A percentile compares a stretch with the other conserved stretches of the same genome.
These are phyloP conservation scores for Cercospora nicotianae DNA, from an alignment of 2,329 filamentous ascomycete genomes.

Conservation along the genomic window DNA sequence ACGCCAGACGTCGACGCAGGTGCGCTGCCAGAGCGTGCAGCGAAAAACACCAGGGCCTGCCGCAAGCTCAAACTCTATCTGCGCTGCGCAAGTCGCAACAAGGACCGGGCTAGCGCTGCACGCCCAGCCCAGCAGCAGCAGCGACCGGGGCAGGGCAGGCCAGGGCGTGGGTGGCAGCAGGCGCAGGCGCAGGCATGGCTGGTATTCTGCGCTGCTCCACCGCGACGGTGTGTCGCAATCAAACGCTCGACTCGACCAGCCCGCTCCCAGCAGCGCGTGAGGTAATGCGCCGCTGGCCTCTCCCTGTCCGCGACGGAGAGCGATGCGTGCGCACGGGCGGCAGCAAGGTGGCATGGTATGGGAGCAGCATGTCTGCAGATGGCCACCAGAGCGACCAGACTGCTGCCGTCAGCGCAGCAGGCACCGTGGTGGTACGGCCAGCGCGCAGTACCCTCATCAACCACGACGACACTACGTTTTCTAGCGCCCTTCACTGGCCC, in stretches of 20 bases:
- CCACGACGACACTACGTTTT: neutral
- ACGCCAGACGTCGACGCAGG: slow-evolving; percentile 11
- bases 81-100: slow-evolving; percentile 17
- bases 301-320: neutral
- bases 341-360: no score
- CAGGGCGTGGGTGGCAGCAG: neutral
- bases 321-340: neutral
- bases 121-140: neutral
- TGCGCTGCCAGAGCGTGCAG: slow-evolving; percentile 8
- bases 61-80: slow-evolving; percentile 28
- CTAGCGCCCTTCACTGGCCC: neutral
- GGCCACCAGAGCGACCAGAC: neutral
- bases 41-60: slow-evolving; percentile 15
- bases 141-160: neutral
- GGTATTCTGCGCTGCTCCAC: slow-evolving; percentile 12
- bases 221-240: slow-evolving; percentile 27
- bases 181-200: neutral
- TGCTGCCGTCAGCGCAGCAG: neutral
- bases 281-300: slow-evolving; percentile 7
- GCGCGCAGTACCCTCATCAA: neutral
- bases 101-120: slow-evolving; percentile 9
- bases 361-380: neutral
- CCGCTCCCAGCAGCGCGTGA: neutral
- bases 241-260: slow-evolving; percentile 14
- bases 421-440: neutral